Evolutionary conservation across 805 yeast genomes (phyloP), one percentile per base, ranked within the genome.

Genomic region (Kluyveromyces nonfermentans): DNA sequence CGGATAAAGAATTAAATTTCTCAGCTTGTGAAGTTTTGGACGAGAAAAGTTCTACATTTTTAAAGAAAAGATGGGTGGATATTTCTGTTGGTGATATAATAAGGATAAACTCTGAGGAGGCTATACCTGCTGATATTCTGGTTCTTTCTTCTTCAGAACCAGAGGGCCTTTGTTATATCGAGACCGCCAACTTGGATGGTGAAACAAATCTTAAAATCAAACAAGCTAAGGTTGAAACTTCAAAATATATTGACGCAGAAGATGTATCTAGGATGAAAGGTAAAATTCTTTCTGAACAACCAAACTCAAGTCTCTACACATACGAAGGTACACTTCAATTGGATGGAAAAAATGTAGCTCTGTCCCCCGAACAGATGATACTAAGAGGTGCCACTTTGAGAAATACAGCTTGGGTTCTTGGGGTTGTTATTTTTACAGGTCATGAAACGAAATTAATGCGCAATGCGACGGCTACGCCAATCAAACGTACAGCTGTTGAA

Each of bases 401-500:
- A 64, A 93, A 93, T 59, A 94, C 99, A 0, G 85, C 80, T 35
- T 93, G 96, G 97, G 78, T 93, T 35, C 85, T 85, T 54, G 99
- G 98, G 18, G 72, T 87, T 41, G 97, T 86, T 1, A 78, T 93
- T 1, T 93, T 90, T 62, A 93, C 99, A 0, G 99, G 99, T 17
- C 99, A 94, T 62, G 98, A 93, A 66, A 93, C 99, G 0, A 93
- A 93, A 58, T 72, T 93, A 51, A 90, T 93, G 97, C 78, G 98
- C 60, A 93, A 93, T 67, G 98, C 99, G 16, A 89, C 97, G 2
- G 97, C 98, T 1, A 82, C 99, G 2, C 99, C 99, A 9, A 94
- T 93, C 56, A 93, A 93, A 62, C 76, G 95, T 56, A 93, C 99
- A 0, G 95, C 95, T 20, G 97, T 94, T 12, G 99, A 93, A 69